Conservation (phyloP, 345 rosid genomes). For the Eutrema heterophyllum region DNA sequence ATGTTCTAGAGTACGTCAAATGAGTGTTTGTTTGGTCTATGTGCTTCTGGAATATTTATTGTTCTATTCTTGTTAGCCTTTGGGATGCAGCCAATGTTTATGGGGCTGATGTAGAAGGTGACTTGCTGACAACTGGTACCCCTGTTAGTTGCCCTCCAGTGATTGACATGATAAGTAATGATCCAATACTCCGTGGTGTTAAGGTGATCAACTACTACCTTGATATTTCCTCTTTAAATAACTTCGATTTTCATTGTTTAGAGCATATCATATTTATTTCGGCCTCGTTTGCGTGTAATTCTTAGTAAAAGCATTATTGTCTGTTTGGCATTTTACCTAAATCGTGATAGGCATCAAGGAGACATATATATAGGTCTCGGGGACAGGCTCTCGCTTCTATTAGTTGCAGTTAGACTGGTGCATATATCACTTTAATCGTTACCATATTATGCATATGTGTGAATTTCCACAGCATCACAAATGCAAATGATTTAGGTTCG, state of each 20-base stretch:
- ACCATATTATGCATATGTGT: neutral
- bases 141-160: conserved; percentile 85
- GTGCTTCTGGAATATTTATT: conserved; percentile 19
- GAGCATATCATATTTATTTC: neutral
- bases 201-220: conserved; percentile 50
- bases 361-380: neutral
- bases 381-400: neutral
- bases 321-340: neutral
- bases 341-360: neutral
- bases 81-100: conserved; percentile 88
- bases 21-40: conserved; percentile 9
- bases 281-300: neutral
- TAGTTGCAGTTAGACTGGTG: neutral
- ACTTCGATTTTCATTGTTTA: neutral
- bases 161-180: conserved; percentile 88
- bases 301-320: neutral
- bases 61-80: conserved; percentile 41
- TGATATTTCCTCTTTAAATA: neutral
- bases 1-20: conserved; percentile 20
- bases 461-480: neutral
- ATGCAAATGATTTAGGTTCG: neutral
- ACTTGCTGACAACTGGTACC: conserved; percentile 69
- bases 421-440: neutral
- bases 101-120: conserved; percentile 66
- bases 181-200: conserved; percentile 79